Conservation (phyloP, 192 early-diverging fungal genomes). For the Podila clonocystis region DNA sequence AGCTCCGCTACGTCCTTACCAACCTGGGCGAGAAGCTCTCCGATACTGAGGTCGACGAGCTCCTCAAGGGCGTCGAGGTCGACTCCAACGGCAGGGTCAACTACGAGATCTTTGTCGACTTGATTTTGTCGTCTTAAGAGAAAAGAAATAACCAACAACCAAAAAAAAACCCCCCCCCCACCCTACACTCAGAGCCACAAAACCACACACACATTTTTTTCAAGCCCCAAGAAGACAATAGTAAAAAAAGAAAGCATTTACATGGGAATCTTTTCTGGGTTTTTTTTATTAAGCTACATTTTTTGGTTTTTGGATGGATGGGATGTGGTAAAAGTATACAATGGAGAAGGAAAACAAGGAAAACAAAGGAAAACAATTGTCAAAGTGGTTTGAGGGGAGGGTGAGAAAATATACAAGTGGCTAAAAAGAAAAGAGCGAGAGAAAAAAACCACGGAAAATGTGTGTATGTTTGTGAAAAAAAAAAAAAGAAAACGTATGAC, state of each 20-base stretch:
- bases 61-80: constrained; percentile 73
- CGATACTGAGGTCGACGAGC: constrained; percentile 78
- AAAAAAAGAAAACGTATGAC: constrained; percentile 4
- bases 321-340: too few relatives aligned
- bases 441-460: not conserved
- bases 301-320: not conserved
- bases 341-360: not conserved
- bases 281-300: not conserved
- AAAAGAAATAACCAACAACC: too few relatives aligned
- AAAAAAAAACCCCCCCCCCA: too few relatives aligned
- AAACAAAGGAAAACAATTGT: not conserved
- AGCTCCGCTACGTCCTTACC: constrained; percentile 85
- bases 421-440: constrained; percentile 8
- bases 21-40: constrained; percentile 81
- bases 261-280: not conserved
- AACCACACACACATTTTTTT: too few relatives aligned
- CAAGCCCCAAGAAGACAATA: not conserved
- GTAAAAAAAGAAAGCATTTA: not conserved
- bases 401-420: constrained; percentile 3
- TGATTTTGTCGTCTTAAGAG: not conserved
- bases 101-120: constrained; percentile 64
- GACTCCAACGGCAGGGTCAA: constrained; percentile 85
- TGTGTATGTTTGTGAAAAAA: constrained; percentile 7
- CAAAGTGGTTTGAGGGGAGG: not conserved
- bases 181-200: too few relatives aligned